These are phyloP conservation scores for Ramaria sp. DNA, from an alignment of 768 basidiomycete genomes.

Conservation along the genomic window DNA sequence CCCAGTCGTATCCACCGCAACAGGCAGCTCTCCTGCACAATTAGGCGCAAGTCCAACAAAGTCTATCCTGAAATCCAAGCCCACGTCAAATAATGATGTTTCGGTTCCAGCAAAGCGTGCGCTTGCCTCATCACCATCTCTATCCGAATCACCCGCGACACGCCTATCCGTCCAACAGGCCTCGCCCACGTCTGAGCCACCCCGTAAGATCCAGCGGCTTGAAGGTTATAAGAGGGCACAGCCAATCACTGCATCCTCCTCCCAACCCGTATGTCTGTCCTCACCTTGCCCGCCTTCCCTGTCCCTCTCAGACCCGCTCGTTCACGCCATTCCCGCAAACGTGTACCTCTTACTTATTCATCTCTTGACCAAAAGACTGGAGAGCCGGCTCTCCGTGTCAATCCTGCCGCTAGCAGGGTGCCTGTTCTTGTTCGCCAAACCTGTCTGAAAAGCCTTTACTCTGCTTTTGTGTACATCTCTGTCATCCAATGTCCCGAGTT, in stretches of 20 bases:
- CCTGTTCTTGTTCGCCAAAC: slow-evolving; percentile 70
- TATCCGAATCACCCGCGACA: background rate
- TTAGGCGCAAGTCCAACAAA: background rate
- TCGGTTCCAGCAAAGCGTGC: slow-evolving; percentile 44
- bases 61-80: slow-evolving; percentile 7
- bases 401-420: slow-evolving; percentile 59
- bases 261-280: slow-evolving; percentile 16
- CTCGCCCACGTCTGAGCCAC: slow-evolving; percentile 33
- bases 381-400: slow-evolving; percentile 53
- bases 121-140: slow-evolving; percentile 21
- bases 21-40: slow-evolving; percentile 9
- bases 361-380: slow-evolving; percentile 33
- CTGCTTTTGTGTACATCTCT: slow-evolving; percentile 17
- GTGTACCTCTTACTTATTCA: background rate
- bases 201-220: slow-evolving; percentile 53
- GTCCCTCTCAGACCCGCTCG: background rate
- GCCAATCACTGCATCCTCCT: slow-evolving; percentile 28
- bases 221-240: slow-evolving; percentile 32
- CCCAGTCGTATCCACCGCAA: slow-evolving; percentile 13
- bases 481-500: background rate
- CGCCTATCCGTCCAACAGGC: background rate
- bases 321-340: slow-evolving; percentile 13
- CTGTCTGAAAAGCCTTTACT: slow-evolving; percentile 16
- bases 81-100: background rate
- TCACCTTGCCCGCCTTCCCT: background rate